phyloP scores from a whole-genome alignment of 208 protist species.

The Phytomonas francai region DNA sequence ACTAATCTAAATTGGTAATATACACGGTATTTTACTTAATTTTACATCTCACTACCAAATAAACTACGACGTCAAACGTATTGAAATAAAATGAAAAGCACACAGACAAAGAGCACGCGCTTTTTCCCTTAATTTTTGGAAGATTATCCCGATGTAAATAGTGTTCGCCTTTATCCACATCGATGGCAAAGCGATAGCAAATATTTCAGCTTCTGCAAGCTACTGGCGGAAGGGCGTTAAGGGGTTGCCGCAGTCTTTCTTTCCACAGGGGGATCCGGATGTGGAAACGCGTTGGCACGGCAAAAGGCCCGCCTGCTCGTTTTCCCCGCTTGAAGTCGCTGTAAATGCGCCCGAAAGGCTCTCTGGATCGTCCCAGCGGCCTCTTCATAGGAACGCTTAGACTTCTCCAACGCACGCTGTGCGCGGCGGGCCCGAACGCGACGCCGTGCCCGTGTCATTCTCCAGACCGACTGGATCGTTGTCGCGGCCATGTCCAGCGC shows the following conservation, averaged over 20 bases:
- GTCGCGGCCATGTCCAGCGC: slow-evolving; percentile 48
- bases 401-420: slow-evolving; percentile 12
- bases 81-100: not conserved
- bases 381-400: slow-evolving; percentile 24
- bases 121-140: not conserved
- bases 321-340: slow-evolving; percentile 6
- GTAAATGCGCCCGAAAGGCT: slow-evolving; percentile 34
- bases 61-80: not conserved
- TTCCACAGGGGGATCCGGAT: not conserved
- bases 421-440: slow-evolving; percentile 11
- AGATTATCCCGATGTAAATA: not conserved
- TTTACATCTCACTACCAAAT: not conserved
- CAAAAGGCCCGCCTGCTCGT: not conserved
- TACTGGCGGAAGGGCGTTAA: not conserved
- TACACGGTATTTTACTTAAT: not conserved
- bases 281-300: not conserved
- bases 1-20: slow-evolving; percentile 6
- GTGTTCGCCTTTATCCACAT: not conserved
- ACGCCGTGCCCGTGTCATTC: slow-evolving; percentile 22
- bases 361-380: slow-evolving; percentile 62
- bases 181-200: not conserved
- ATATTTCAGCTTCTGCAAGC: not conserved
- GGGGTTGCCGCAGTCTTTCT: not conserved
- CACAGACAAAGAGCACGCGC: not conserved
- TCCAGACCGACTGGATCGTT: slow-evolving; percentile 72